These are phyloP conservation scores for Wickerhamomyces sp. DNA, from an alignment of 1,139 yeast genomes.

Conservation along the genomic window DNA sequence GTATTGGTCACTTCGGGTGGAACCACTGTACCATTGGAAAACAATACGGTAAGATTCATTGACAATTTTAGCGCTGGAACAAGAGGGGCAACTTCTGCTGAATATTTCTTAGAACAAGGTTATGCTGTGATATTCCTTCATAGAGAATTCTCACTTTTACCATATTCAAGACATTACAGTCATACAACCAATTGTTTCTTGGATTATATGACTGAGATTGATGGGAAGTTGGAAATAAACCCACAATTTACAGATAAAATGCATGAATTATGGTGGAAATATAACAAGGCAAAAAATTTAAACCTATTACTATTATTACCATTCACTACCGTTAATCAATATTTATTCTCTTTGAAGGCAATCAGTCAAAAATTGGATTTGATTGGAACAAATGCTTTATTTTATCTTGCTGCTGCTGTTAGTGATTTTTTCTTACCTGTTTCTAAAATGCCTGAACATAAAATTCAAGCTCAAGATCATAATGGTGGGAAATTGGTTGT, in stretches of 20 bases:
- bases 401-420: conserved; percentile 95
- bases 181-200: conserved; percentile 82
- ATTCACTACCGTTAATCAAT: conserved; percentile 93
- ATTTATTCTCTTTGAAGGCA: conserved; percentile 72
- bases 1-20: conserved; percentile 96
- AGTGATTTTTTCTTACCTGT: conserved; percentile 92
- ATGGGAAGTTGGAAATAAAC: conserved; percentile 53
- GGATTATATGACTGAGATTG: conserved; percentile 62
- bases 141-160: conserved; percentile 85
- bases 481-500: conserved; percentile 70
- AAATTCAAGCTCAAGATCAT: conserved; percentile 77
- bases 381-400: conserved; percentile 54
- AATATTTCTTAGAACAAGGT: conserved; percentile 76
- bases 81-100: conserved; percentile 95
- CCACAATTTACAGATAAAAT: conserved; percentile 58
- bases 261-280: conserved; percentile 60
- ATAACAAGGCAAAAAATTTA: conserved; percentile 53
- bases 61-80: conserved; percentile 98
- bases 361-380: conserved; percentile 57
- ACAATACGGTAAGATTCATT: conserved; percentile 91
- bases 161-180: conserved; percentile 84
- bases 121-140: conserved; percentile 91
- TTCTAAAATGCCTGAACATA: conserved; percentile 83
- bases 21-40: conserved; percentile 94
- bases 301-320: conserved; percentile 68